phyloP scores from a whole-genome alignment of 1,139 yeast species.

The Sugiyamaella novakii region DNA sequence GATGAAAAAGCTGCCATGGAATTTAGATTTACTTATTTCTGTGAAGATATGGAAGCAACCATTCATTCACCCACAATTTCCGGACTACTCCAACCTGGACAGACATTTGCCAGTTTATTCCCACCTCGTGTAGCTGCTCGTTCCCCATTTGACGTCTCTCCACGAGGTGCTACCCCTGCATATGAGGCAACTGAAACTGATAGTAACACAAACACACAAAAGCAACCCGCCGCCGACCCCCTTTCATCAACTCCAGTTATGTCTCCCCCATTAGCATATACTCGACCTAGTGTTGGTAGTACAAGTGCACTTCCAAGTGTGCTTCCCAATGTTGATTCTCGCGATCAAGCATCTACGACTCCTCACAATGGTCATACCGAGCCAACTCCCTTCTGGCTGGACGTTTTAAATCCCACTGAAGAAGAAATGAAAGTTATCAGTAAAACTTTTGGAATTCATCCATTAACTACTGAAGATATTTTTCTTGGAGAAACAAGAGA shows the following conservation, averaged over 20 bases:
- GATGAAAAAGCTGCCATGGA: constrained; percentile 33
- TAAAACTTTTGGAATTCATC: constrained; percentile 92
- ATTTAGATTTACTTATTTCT: constrained; percentile 77
- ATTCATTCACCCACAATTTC: constrained; percentile 88
- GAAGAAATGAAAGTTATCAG: constrained; percentile 94
- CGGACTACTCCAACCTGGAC: constrained; percentile 62
- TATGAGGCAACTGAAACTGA: constrained; percentile 3
- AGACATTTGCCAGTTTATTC: constrained; percentile 42
- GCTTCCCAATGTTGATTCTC: constrained; percentile 1
- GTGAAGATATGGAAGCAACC: constrained; percentile 86
- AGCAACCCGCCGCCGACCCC: not conserved
- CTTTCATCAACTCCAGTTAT: constrained; percentile 1
- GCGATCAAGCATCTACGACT: constrained; percentile 6
- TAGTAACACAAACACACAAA: not conserved
- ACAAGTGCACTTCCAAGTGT: constrained; percentile 1
- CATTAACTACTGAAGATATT: constrained; percentile 93
- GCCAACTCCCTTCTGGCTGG: constrained; percentile 79
- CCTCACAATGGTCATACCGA: constrained; percentile 22
- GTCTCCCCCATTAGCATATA: constrained; percentile 13
- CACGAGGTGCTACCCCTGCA: constrained; percentile 21
- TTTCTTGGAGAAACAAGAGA: constrained; percentile 93
- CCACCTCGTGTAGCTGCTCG: constrained; percentile 30
- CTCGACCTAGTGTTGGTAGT: constrained; percentile 1
- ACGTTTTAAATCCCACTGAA: constrained; percentile 89
- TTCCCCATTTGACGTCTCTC: constrained; percentile 17